Conservation (phyloP, 75 land plant species). For the Chamaecyparis obtusa region DNA sequence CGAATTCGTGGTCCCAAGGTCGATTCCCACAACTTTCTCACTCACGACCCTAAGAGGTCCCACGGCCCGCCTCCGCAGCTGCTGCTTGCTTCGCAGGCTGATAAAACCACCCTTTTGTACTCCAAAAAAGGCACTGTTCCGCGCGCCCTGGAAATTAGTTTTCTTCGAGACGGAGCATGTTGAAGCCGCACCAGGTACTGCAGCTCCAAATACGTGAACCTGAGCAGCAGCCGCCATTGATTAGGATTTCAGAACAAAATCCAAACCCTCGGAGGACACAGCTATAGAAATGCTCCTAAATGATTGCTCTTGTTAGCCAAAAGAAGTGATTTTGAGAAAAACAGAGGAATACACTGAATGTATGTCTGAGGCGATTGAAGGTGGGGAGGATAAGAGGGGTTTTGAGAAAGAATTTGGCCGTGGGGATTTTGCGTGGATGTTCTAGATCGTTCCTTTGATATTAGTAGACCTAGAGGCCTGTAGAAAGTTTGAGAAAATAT, state of each 20-base stretch:
- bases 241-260: neutral
- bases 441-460: conserved; percentile 1
- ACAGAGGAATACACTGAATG: neutral
- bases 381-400: neutral
- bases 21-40: conserved; percentile 74
- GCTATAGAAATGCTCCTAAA: neutral
- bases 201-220: conserved; percentile 10
- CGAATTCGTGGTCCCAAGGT: conserved; percentile 67
- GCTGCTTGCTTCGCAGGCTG: conserved; percentile 9
- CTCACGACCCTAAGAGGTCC: conserved; percentile 39
- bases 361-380: neutral
- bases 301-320: neutral
- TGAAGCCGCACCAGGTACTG: neutral
- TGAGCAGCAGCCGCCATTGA: conserved; percentile 16
- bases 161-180: neutral
- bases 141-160: neutral
- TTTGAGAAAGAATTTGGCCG: neutral
- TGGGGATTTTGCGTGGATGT: neutral
- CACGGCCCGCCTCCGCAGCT: conserved; percentile 5
- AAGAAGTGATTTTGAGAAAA: neutral
- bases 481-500: neutral
- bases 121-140: conserved; percentile 29
- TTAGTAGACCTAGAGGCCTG: neutral
- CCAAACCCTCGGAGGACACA: neutral
- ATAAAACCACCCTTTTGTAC: conserved; percentile 9